Percentiles rank a stretch among this genome's conserved stretches.
Evolutionary conservation across 169 alveolate genomes (phyloP).

Genomic region (Fabrea salina): DNA sequence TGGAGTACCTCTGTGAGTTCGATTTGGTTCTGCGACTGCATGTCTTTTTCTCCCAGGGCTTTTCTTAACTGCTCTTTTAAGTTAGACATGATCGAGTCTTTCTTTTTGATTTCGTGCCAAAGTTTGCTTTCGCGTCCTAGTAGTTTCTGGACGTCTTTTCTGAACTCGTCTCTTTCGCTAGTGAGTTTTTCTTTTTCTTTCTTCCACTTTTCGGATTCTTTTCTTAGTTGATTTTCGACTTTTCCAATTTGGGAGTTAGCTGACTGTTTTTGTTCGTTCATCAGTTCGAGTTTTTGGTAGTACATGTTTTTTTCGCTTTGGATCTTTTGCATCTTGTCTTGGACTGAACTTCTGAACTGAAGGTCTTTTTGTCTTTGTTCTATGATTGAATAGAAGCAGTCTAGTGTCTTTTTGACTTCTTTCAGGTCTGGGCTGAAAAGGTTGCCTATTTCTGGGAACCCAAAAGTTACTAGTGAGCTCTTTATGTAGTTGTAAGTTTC

Average conservation of each 20-base stretch:
- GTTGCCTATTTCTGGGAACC: constrained; percentile 12
- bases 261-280: background rate
- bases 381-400: constrained; percentile 9
- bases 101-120: constrained; percentile 12
- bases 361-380: constrained; percentile 20
- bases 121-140: background rate
- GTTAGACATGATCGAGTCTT: background rate
- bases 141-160: constrained; percentile 18
- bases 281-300: background rate
- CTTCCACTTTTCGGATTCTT: background rate
- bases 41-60: constrained; percentile 18
- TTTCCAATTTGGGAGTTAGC: constrained; percentile 13
- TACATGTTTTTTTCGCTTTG: background rate
- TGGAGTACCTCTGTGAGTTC: background rate
- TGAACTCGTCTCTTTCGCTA: constrained; percentile 14
- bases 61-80: constrained; percentile 26
- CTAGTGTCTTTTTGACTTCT: constrained; percentile 13
- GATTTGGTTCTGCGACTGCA: background rate
- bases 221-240: background rate
- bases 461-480: background rate
- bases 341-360: background rate
- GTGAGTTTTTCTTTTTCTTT: constrained; percentile 23
- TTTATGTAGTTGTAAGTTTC: constrained; percentile 3
- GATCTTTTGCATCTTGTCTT: constrained; percentile 7
- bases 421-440: background rate